Conservation (phyloP, 768 basidiomycete genomes). For the Auricularia cornea region DNA sequence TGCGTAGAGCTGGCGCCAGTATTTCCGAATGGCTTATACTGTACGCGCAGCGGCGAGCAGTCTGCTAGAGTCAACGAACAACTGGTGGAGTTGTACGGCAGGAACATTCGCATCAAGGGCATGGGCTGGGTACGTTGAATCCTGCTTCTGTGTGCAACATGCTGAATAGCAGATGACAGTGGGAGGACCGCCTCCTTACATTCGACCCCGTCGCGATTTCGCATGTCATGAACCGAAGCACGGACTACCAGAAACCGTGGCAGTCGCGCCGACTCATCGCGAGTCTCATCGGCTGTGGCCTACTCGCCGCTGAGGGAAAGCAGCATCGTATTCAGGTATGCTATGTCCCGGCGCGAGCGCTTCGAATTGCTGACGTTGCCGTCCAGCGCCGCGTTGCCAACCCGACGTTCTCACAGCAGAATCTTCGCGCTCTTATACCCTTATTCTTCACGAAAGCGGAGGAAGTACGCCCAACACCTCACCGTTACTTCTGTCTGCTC, state of each 20-base stretch:
- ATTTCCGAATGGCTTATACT: background rate
- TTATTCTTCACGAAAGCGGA: slow-evolving; percentile 62
- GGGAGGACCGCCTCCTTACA: slow-evolving; percentile 46
- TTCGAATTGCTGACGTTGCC: background rate
- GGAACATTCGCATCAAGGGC: slow-evolving; percentile 47
- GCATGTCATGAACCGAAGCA: slow-evolving; percentile 37
- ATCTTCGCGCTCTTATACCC: slow-evolving; percentile 61
- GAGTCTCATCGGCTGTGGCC: slow-evolving; percentile 43
- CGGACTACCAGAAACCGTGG: slow-evolving; percentile 49
- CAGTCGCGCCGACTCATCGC: slow-evolving; percentile 42
- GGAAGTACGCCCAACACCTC: slow-evolving; percentile 30
- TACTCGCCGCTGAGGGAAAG: slow-evolving; percentile 13
- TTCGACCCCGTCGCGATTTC: slow-evolving; percentile 42
- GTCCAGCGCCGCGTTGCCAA: slow-evolving; percentile 52
- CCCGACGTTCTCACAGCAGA: slow-evolving; percentile 75
- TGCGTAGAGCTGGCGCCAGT: background rate
- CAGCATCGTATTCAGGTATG: slow-evolving; percentile 38
- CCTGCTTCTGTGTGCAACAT: background rate
- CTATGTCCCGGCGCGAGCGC: background rate
- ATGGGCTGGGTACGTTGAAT: slow-evolving; percentile 36
- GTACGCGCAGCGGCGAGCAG: background rate
- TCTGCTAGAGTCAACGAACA: slow-evolving; percentile 22
- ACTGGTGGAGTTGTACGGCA: slow-evolving; percentile 39
- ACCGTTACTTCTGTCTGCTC: background rate
- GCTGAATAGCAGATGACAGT: slow-evolving; percentile 20